phyloP scores from a whole-genome alignment of 129 eudicot genomes.

The Lonicera japonica region DNA sequence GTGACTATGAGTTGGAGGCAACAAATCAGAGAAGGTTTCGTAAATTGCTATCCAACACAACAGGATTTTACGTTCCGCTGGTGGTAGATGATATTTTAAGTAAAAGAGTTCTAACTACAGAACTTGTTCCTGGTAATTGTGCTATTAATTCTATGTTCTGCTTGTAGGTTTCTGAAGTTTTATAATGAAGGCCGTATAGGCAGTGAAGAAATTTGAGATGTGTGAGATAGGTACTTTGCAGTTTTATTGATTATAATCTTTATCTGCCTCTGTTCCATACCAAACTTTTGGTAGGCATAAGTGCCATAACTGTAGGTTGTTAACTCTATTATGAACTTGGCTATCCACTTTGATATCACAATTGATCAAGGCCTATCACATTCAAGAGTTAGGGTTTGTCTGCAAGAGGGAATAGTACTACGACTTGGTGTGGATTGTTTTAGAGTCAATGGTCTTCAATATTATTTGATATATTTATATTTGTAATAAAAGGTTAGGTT shows the following conservation, averaged over 20 bases:
- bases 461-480: too few species aligned
- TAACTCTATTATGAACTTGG: neutral
- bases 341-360: too few species aligned
- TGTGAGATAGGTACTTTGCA: constrained; percentile 1
- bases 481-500: too few species aligned
- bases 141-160: neutral
- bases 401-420: too few species aligned
- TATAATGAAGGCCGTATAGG: neutral
- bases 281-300: too few species aligned
- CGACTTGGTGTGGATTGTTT: too few species aligned
- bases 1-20: constrained; percentile 89
- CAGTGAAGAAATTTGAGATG: neutral
- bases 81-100: constrained; percentile 80
- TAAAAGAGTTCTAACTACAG: constrained; percentile 81
- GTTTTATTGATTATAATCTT: neutral
- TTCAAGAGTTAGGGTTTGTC: too few species aligned
- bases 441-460: too few species aligned
- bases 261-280: too few species aligned
- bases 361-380: neutral
- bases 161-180: neutral
- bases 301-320: neutral
- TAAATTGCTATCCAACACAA: constrained; percentile 34
- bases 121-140: constrained; percentile 79
- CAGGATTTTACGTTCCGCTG: constrained; percentile 85
- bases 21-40: constrained; percentile 70